Conservation (phyloP, 352 stramenopile species). For the Aphanomyces stellatus region DNA sequence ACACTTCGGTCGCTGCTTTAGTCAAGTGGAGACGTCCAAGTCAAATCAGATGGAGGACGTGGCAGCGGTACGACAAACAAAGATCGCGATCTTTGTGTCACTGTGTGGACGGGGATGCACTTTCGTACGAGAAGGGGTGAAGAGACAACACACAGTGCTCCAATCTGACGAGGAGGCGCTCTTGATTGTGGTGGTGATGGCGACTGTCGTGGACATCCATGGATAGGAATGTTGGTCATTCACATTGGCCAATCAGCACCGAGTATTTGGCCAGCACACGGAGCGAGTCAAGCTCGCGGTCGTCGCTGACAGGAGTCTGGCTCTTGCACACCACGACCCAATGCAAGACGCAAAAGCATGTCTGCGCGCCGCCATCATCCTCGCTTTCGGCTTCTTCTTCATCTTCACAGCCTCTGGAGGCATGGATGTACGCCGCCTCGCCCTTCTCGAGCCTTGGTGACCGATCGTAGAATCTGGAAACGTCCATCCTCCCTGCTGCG, state of each 20-base stretch:
- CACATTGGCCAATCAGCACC: too few species aligned
- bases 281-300: too few species aligned
- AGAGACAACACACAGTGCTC: too few species aligned
- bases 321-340: not conserved
- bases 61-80: not conserved
- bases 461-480: not conserved
- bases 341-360: not conserved
- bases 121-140: too few species aligned
- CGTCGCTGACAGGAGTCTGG: too few species aligned
- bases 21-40: not conserved
- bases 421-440: not conserved
- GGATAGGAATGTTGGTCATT: too few species aligned
- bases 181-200: too few species aligned
- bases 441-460: not conserved
- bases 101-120: too few species aligned
- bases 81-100: not conserved
- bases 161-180: too few species aligned
- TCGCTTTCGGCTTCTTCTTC: not conserved
- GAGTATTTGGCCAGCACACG: too few species aligned
- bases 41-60: not conserved
- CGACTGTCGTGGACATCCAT: too few species aligned
- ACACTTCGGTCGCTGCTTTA: not conserved
- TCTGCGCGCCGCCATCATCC: not conserved
- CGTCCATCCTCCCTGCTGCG: not conserved
- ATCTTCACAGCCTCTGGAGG: not conserved